Base-by-base conservation (phyloP, 2,329 filamentous ascomycete genomes). In the Cercospora citrullina region DNA sequence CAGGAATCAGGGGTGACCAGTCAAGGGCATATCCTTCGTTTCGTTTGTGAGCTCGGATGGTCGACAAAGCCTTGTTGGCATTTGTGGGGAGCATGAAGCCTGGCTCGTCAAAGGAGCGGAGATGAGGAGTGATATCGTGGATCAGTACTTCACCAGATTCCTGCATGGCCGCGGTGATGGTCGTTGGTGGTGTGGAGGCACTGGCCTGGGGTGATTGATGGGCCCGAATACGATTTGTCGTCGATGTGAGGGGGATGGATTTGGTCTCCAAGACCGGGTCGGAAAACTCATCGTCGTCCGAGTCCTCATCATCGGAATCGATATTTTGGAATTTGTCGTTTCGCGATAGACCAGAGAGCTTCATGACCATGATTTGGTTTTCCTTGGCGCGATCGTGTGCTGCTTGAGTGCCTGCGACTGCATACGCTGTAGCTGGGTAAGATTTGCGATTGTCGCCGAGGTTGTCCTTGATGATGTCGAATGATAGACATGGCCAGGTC, bases 341-440 rank as follows among this genome's bases (percentile, higher is more conserved):
- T 77, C 89, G 90, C 77, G 92, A 92, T 70, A 99, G 84, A 16
- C 94, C 92, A 77, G 93, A 97, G 79, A 99, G 90, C 83, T 98
- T 98, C 87, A 97, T 92, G 45, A 98, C 89, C 88, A 98, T 90
- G 76, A 99, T 84, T 81, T 96, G 89, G 80, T 99, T 99, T 77
- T 99, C 95, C 79, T 89, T 90, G 60, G 90, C 86, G 73, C 89
- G 87, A 60, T 85, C 84, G 67, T 82, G 84, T 75, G 94, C 94
- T 45, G 95, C 95, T 83, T 99, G 95, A 12, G 95, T 99, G 68
- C 95, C 95, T 18, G 93, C 90, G 33, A 98, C 94, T 10, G 94
- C 91, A 82, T 98, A 99, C 82, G 97, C 90, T 68, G 94, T 97
- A 61, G 93, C 93, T 28, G 95, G 95, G 81, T 96, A 99, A n/a